Evolutionary conservation across 495 filamentous ascomycete species (phyloP).

Genomic region (Parachaetomium inaequale): DNA sequence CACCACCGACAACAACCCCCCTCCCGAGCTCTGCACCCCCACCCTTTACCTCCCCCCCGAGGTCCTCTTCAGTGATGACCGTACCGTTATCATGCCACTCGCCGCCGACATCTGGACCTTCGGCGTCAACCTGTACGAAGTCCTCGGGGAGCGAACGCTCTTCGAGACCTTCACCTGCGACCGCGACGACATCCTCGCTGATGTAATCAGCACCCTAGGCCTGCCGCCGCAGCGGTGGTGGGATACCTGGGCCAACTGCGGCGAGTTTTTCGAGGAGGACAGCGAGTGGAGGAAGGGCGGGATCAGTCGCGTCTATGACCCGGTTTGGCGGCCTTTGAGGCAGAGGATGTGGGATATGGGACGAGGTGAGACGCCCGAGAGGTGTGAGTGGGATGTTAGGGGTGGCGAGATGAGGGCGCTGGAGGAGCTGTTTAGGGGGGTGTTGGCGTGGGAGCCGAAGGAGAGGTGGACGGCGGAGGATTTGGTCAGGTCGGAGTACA

Average conservation of each 20-base stretch:
- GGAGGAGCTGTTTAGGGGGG: slow-evolving; percentile 35
- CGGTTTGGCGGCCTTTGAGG: slow-evolving; percentile 14
- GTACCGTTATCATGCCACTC: background rate
- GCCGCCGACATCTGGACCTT: slow-evolving; percentile 5
- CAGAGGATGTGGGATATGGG: slow-evolving; percentile 35
- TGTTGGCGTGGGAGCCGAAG: slow-evolving; percentile 38
- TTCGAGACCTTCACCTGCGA: slow-evolving; percentile 4
- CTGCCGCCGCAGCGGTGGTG: slow-evolving; percentile 6
- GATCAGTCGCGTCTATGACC: background rate
- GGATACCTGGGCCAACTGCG: background rate
- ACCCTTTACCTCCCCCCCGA: background rate
- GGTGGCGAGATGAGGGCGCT: slow-evolving; percentile 30
- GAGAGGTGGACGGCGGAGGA: slow-evolving; percentile 35
- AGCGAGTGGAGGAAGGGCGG: background rate
- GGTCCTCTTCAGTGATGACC: background rate
- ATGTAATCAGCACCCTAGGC: background rate
- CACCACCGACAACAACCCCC: background rate
- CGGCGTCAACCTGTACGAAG: slow-evolving; percentile 2
- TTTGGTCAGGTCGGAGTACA: slow-evolving; percentile 21
- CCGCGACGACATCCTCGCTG: background rate
- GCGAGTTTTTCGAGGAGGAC: background rate
- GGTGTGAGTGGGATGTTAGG: slow-evolving; percentile 31
- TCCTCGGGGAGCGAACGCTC: background rate
- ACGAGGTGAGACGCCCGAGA: slow-evolving; percentile 29
- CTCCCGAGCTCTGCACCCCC: background rate